Base-by-base conservation (phyloP, 2,329 filamentous ascomycete species). In the Pezicula radicicola region DNA sequence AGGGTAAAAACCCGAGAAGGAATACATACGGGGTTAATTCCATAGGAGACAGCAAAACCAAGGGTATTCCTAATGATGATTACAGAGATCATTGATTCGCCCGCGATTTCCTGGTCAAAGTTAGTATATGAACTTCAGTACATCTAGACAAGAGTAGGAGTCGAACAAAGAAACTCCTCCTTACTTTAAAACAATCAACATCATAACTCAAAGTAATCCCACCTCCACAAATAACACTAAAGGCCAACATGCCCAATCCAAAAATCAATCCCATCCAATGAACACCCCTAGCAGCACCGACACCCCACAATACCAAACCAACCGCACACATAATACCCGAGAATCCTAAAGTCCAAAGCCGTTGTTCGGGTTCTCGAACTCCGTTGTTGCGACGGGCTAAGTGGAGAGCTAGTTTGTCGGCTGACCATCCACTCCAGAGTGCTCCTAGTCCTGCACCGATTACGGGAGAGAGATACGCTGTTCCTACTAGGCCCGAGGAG, bases 11-110 rank as follows among this genome's bases (percentile, higher is more conserved):
- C 5, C 21, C 5, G 21, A 5, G 5, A 5, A 21, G 21, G 21
- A 5, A 21, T 21, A 21, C 21, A 5, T 21, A 21, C 21, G 0
- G 72, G 72, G 0, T 71, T 74, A 25, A 74, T 70, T 16, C 76
- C 75, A 57, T 82, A 80, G 36, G 68, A 68, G 36, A 77, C 69
- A 13, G 72, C 73, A 51, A 77, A 77, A 21, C 66, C 68, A 68
- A 76, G 73, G 1, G 72, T 75, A 52, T 77, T 77, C 8, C 75
- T 64, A 25, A 52, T 45, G 16, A 77, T 48, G 36, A 77, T 77
- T 6, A 76, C 72, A 2, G 74, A 72, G n/a, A 75, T 69, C 44
- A 76, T 71, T 2, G 73, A 70, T 54, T 78, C 74, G 1, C 73
- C 74, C 18, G 68, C 66, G 7, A 77, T 58, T 12, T 72, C 74